Evolutionary conservation across 2,329 filamentous ascomycete species (phyloP), one percentile per base, ranked within the genome.

Genomic region (Sordariomycetes sp.): DNA sequence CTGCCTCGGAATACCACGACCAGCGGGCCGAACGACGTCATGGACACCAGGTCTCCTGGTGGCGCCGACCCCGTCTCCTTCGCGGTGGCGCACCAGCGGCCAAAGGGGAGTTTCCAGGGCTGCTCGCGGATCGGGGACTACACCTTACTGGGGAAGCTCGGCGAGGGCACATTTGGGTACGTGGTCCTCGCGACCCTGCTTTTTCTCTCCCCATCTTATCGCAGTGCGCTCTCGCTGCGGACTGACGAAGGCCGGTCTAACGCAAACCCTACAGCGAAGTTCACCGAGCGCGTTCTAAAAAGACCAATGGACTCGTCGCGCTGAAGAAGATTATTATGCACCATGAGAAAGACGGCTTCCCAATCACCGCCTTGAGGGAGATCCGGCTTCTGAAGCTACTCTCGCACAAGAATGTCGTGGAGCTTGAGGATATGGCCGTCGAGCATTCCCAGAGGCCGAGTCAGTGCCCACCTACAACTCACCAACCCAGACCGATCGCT

Each of bases 311-410:
- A 25, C 72, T 93, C 53, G 88, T 96, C 61, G 94, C 94, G 3
- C 73, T 99, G 67, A 99, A 99, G 77, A 97, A 97, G 80, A 99
- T 99, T 64, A 84, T 99, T 64, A 97, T 97, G 89, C 94, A 97
- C 71, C 96, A 97, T 71, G 94, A 99, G 76, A 97, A 97, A 71
- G 94, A 99, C 72, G 94, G 94, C 77, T 99, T 99, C 65, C 94
- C 94, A n/a, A 99, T 99, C 62, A 99, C 94, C 1, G 93, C 94
- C 7, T 81, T 99, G 53, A 89, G 94, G 68, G 94, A 99, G 72
- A 97, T 99, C 76, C 97, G 97, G 76, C 83, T 99, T 46, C 79
- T 99, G 60, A 99, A 99, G 75, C 85, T 96, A 65, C 77, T 99
- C n/a, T 92, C 88, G 11, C 94, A 99, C 70, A 80, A 81, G 59